phyloP scores from a whole-genome alignment of 139 green algal species.

The Spirogloea muscicola region DNA sequence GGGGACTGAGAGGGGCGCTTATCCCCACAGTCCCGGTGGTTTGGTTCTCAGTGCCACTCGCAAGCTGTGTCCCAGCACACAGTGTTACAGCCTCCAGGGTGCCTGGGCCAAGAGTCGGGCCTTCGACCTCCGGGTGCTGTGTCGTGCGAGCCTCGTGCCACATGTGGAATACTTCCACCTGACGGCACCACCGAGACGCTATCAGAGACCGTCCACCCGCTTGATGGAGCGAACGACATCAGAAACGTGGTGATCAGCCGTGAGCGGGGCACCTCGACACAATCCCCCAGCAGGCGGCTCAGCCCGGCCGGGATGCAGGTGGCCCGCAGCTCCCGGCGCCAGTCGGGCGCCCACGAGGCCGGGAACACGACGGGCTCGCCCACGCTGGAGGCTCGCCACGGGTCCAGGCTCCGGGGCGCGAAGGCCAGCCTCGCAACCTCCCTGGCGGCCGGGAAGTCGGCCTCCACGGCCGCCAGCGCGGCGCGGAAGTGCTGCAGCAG shows the following conservation, averaged over 20 bases:
- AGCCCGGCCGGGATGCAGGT: neutral
- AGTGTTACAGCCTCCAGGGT: neutral
- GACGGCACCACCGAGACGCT: neutral
- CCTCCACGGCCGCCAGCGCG: too few species aligned
- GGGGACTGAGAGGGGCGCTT: neutral
- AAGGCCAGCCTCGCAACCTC: too few species aligned
- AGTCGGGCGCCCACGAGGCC: conserved; percentile 2
- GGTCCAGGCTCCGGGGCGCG: too few species aligned
- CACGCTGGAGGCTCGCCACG: too few species aligned
- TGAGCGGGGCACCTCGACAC: neutral
- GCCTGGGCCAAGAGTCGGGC: neutral
- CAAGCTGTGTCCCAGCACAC: neutral
- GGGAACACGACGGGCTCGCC: neutral
- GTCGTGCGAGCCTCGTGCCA: neutral
- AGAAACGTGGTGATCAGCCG: neutral
- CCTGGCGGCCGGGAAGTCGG: too few species aligned
- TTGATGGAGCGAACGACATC: neutral
- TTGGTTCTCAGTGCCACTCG: neutral
- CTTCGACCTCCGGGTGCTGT: neutral
- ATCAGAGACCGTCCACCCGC: neutral
- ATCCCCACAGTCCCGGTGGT: too few species aligned
- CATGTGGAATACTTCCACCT: neutral
- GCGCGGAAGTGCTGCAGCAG: too few species aligned
- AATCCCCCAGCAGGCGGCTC: neutral
- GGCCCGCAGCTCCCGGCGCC: neutral